Percentiles rank a stretch among this genome's conserved stretches.
Evolutionary conservation across 345 rosid species (phyloP).

Genomic region (Hirschfeldia incana): DNA sequence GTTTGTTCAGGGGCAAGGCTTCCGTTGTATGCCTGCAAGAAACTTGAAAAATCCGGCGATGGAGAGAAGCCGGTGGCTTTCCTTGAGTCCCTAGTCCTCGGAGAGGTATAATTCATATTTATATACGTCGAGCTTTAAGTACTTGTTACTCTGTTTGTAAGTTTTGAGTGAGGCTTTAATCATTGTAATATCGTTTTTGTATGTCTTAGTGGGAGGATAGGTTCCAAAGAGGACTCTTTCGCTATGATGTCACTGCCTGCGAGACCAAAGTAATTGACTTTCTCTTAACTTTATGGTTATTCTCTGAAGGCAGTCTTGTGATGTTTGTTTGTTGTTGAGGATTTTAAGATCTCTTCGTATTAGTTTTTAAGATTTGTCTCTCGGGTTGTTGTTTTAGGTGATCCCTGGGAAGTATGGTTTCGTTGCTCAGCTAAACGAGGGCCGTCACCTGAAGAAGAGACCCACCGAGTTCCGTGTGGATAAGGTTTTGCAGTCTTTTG

Average conservation of each 20-base stretch:
- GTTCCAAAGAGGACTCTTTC: conserved; percentile 89
- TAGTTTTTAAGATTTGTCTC: neutral
- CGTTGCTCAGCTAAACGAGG: conserved; percentile 97
- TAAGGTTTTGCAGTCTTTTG: conserved; percentile 96
- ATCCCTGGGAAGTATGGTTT: conserved; percentile 92
- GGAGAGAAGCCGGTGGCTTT: conserved; percentile 59
- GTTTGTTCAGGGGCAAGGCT: conserved; percentile 67
- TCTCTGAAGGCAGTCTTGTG: neutral
- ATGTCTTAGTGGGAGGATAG: conserved; percentile 84
- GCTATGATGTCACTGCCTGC: conserved; percentile 93
- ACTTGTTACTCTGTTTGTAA: too few relatives aligned
- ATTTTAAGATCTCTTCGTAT: neutral
- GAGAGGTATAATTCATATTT: conserved; percentile 53
- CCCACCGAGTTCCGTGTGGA: conserved; percentile 97
- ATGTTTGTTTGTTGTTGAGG: conserved; percentile 15
- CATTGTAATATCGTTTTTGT: neutral
- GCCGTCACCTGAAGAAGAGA: conserved; percentile 98
- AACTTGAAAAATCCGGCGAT: conserved; percentile 38
- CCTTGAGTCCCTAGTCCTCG: conserved; percentile 85
- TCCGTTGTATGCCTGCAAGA: conserved; percentile 83
- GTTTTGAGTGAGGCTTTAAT: neutral
- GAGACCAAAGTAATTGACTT: conserved; percentile 79
- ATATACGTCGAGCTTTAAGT: neutral
- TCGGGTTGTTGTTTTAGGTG: conserved; percentile 52
- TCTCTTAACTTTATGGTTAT: neutral